Evolutionary conservation across 2,329 filamentous ascomycete species (phyloP).

Genomic region (Pseudocercospora fuligena): DNA sequence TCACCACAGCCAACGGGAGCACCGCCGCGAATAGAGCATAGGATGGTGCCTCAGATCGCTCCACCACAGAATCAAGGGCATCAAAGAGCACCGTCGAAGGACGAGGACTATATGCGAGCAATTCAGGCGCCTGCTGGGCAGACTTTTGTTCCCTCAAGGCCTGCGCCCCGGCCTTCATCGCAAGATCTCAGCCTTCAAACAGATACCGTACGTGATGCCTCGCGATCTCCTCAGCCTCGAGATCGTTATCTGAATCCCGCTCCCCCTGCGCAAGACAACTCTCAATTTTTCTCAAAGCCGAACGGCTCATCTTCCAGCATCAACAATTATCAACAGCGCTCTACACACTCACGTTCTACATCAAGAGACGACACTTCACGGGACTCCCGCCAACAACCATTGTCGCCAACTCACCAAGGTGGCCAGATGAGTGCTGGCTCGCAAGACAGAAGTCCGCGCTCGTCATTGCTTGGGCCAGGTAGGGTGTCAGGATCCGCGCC

Average conservation of each 20-base stretch:
- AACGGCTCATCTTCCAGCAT: slow-evolving; percentile 30
- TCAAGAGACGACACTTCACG: slow-evolving; percentile 28
- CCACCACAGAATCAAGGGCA: slow-evolving; percentile 11
- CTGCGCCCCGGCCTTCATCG: slow-evolving; percentile 21
- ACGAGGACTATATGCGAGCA: slow-evolving; percentile 21
- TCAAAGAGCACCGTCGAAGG: slow-evolving; percentile 16
- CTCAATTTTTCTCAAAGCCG: slow-evolving; percentile 20
- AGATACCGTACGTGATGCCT: slow-evolving; percentile 14
- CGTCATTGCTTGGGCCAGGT: slow-evolving; percentile 22
- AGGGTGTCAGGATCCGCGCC: slow-evolving; percentile 12
- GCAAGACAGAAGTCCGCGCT: slow-evolving; percentile 22
- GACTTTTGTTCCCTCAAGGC: slow-evolving; percentile 5
- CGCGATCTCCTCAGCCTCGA: slow-evolving; percentile 27
- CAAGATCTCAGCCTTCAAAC: slow-evolving; percentile 21
- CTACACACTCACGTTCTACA: slow-evolving; percentile 23
- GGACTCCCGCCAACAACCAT: slow-evolving; percentile 7
- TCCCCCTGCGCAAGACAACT: slow-evolving; percentile 9
- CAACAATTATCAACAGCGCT: slow-evolving; percentile 17
- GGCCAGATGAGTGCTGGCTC: slow-evolving; percentile 17
- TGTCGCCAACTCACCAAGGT: slow-evolving; percentile 21
- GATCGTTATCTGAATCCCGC: slow-evolving; percentile 18
- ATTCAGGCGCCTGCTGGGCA: slow-evolving; percentile 16
- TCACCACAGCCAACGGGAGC: slow-evolving; percentile 12
- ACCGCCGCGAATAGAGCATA: slow-evolving; percentile 14
- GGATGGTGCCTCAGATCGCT: slow-evolving; percentile 8